Evolutionary conservation across 176 grass and related monocot genomes (phyloP), one percentile per base, ranked within the genome.

Genomic region (Oryza glumipatula): DNA sequence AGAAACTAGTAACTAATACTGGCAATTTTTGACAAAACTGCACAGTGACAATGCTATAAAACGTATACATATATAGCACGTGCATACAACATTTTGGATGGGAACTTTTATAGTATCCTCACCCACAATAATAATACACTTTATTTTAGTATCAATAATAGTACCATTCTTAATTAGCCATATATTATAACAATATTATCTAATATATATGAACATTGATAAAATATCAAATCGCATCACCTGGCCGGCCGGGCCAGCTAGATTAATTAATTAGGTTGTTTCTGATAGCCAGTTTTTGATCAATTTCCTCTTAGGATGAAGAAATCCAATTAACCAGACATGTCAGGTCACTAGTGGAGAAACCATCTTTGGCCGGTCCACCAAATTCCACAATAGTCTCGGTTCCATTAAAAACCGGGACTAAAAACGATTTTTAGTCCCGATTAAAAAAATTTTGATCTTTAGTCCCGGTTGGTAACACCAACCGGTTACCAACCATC

Each of bases 121-220:
- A 73, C 12, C 41, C 70, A 48, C 71, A 73, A 73, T 28, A 73
- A 73, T 28, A 73, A 73, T 73, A 41, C 44, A 48, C 43, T 48
- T 48, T 26, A 28, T 24, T 46, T 73, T 46, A 46, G 11, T 47
- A 26, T 16, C 39, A 13, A 26, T n/a, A 73, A 26, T 73, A 13
- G 9, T 46, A 23, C 23, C 8, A 8, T 63, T n/a, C 58, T 22
- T 63, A 21, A 17, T 22, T 63, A n/a, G 19, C 56, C 17, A 63
- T 63, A 23, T n/a, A 28, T 38, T 38, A 38, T 38, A 38, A 38
- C 1, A 6, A 38, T 38, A 7, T 38, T 38, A 38, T 38, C 36
- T 38, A 38, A 38, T 21, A n/a, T 58, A 58, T 58, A 7, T 56
- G 51, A 46, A 14, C 44, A 72, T 45, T 43, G 44, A 46, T n/a